Percentiles rank a stretch among this genome's conserved stretches.
These are phyloP conservation scores for Staphylotrichum tortipilum DNA, from an alignment of 495 filamentous ascomycete species.

Conservation along the genomic window DNA sequence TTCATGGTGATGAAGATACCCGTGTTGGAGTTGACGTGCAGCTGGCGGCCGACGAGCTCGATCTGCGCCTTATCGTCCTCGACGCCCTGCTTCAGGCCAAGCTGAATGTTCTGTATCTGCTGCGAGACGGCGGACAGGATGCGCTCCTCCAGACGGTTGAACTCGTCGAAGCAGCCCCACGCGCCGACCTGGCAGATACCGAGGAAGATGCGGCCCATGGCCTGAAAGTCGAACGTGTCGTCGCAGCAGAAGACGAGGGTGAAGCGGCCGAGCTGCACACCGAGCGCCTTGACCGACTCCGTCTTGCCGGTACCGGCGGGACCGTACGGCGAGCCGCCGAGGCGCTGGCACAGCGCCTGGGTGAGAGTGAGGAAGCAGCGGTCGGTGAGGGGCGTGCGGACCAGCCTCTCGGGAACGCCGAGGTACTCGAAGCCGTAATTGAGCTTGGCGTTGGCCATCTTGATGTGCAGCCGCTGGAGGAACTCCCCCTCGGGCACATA, in stretches of 20 bases:
- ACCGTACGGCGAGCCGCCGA: conserved; percentile 95
- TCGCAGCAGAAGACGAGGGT: conserved; percentile 98
- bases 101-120: conserved; percentile 97
- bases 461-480: conserved; percentile 75
- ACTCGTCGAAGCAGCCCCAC: conserved; percentile 99
- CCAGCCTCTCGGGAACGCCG: conserved; percentile 88
- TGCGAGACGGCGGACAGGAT: conserved; percentile 97
- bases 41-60: conserved; percentile 81
- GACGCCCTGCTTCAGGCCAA: conserved; percentile 74
- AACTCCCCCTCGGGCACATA: conserved; percentile 74
- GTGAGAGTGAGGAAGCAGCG: conserved; percentile 96
- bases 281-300: conserved; percentile 95
- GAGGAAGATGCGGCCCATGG: conserved; percentile 98
- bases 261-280: conserved; percentile 91
- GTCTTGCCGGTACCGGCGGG: conserved; percentile 99
- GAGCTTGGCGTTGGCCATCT: conserved; percentile 93
- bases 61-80: conserved; percentile 77
- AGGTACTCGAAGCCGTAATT: conserved; percentile 98
- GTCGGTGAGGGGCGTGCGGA: conserved; percentile 92
- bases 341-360: conserved; percentile 86
- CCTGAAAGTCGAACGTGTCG: conserved; percentile 98
- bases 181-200: conserved; percentile 98
- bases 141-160: conserved; percentile 94
- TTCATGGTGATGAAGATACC: conserved; percentile 99
- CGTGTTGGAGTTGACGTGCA: conserved; percentile 81